Percentiles rank a stretch among this genome's conserved stretches.
These are phyloP conservation scores for Lepiota subincarnata DNA, from an alignment of 768 basidiomycete genomes.

Conservation along the genomic window DNA sequence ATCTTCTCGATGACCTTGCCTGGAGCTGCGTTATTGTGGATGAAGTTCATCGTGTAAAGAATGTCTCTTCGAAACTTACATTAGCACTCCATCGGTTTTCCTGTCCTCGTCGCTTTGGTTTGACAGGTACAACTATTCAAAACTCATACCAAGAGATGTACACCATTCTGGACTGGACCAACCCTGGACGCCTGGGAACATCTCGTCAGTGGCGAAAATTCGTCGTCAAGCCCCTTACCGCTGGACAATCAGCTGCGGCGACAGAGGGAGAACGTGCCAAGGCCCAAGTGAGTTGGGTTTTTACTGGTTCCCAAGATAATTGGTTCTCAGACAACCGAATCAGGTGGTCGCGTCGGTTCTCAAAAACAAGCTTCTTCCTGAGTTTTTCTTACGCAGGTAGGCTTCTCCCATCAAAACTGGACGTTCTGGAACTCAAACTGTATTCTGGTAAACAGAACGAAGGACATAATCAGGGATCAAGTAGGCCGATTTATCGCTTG, in stretches of 20 bases:
- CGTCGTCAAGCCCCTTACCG: conserved; percentile 62
- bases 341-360: conserved; percentile 60
- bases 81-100: conserved; percentile 66
- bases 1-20: conserved; percentile 58
- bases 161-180: conserved; percentile 92
- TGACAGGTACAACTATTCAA: conserved; percentile 80
- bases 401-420: conserved; percentile 1
- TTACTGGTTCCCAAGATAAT: neutral
- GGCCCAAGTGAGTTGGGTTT: conserved; percentile 38
- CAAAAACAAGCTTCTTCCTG: conserved; percentile 65
- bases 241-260: conserved; percentile 64
- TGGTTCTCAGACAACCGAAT: neutral
- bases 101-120: conserved; percentile 70
- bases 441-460: conserved; percentile 47
- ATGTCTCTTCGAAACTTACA: conserved; percentile 61
- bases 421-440: neutral
- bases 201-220: conserved; percentile 72
- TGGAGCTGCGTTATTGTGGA: conserved; percentile 80
- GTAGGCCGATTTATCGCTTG: conserved; percentile 25
- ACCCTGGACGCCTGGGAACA: conserved; percentile 73
- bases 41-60: conserved; percentile 90
- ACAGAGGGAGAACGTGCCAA: conserved; percentile 57
- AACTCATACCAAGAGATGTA: conserved; percentile 90
- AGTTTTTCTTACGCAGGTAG: conserved; percentile 80
- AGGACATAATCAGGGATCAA: conserved; percentile 70